Conservation (phyloP, 305 asterid species). For the Caryopteris hybrid region DNA sequence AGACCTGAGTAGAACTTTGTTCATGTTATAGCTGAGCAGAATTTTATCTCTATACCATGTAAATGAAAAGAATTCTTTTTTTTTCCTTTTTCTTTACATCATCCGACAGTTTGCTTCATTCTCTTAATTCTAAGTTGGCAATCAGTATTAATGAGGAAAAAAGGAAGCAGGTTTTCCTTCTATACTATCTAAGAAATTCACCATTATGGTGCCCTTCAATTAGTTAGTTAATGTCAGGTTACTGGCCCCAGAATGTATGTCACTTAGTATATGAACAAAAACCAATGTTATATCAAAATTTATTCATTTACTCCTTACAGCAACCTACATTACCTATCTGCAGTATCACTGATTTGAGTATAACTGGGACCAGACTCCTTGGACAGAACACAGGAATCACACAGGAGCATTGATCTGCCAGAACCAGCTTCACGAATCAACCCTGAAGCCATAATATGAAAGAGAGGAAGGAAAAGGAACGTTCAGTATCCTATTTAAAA, state of each 20-base stretch:
- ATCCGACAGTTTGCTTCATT: not conserved
- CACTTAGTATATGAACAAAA: not conserved
- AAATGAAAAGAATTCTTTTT: not conserved
- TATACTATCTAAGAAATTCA: not conserved
- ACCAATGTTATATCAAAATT: not conserved
- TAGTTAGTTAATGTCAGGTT: not conserved
- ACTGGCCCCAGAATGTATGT: constrained; percentile 2
- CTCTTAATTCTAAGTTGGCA: not conserved
- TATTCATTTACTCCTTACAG: not conserved
- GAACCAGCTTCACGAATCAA: constrained; percentile 44
- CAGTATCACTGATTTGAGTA: constrained; percentile 30
- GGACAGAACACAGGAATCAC: constrained; percentile 47
- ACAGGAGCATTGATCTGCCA: constrained; percentile 49
- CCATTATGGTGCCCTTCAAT: not conserved
- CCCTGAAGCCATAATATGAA: constrained; percentile 34
- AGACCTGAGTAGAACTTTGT: not conserved
- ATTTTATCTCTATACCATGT: not conserved
- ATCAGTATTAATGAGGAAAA: not conserved
- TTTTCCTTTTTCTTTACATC: not conserved
- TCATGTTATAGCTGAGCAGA: not conserved
- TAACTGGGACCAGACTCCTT: constrained; percentile 37
- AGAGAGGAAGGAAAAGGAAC: not conserved
- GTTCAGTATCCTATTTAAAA: not conserved
- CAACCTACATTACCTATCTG: constrained; percentile 39
- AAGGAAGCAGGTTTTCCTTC: not conserved